Evolutionary conservation across 805 yeast genomes (phyloP), one percentile per base, ranked within the genome.

Genomic region (Starmerella khaoyaiensis): DNA sequence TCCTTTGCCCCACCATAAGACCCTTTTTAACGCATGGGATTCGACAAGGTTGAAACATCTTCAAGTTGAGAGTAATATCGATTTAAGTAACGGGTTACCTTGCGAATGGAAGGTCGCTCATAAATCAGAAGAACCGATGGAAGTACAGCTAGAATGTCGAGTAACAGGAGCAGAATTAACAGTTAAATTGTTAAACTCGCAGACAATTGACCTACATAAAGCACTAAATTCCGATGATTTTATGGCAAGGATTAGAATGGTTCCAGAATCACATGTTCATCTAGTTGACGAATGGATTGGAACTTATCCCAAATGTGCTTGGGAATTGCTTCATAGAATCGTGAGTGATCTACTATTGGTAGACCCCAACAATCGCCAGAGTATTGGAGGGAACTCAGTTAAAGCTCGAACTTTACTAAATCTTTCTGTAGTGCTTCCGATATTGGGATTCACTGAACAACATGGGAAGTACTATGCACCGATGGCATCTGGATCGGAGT

Each of bases 391-490:
- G n/a, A 12, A n/a, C 9, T 34, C 24, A 3, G 17, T 15, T 12
- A 33, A 33, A 5, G 21, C 37, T 9, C 8, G 16, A 8, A n/a
- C n/a, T n/a, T 18, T 36, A 15, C 42, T 45, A 20, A 44, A 45
- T 21, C 31, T 45, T 12, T 36, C 19, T 17, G 10, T 23, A 3
- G 36, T 47, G 5, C 41, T 46, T 16, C 50, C 46, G 19, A 39
- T 4, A 57, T 57, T 48, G 15, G 46, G 47, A 8, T 56, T 56
- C 41, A 17, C 35, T 8, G 45, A 50, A 32, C 39, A 33, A 4
- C 46, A 40, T 8, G 18, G 35, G 10, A 23, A 33, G 8, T 16
- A 7, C 25, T 48, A 21, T 31, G 32, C 12, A 4, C 50, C 51
- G 20, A 47, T 50, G 18, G 25, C 14, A 21, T 10, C 5, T 14